Conservation (phyloP, 306 rosid genomes). For the Medicago arabica region DNA sequence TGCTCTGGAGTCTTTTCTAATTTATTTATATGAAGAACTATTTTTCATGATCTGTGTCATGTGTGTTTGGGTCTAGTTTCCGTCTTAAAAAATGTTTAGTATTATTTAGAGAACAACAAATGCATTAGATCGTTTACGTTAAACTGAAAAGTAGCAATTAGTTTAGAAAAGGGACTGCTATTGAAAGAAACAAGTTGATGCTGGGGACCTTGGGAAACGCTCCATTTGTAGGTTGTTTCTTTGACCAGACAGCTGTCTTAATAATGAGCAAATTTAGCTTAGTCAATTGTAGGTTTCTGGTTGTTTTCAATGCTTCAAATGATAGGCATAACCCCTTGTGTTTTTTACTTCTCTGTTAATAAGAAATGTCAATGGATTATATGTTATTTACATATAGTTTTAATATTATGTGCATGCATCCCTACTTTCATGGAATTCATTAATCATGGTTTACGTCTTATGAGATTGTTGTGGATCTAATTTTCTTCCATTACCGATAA, state of each 20-base stretch:
- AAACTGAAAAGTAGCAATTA: not conserved
- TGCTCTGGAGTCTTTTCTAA: constrained; percentile 5
- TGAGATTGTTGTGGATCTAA: not conserved
- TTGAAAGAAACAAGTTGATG: not conserved
- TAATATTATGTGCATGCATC: constrained; percentile 4
- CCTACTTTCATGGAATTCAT: not conserved
- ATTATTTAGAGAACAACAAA: not conserved
- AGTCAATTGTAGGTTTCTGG: constrained; percentile 7
- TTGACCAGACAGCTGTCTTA: not conserved
- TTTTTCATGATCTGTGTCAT: constrained; percentile 23
- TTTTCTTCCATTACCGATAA: constrained; percentile 6
- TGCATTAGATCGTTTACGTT: not conserved
- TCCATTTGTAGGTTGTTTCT: not conserved
- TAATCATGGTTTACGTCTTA: constrained; percentile 1
- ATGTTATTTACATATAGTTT: not conserved
- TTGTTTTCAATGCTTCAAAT: not conserved
- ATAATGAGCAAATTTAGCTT: constrained; percentile 12
- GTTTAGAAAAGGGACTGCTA: not conserved
- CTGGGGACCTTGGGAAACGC: not conserved
- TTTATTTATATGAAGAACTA: not conserved
- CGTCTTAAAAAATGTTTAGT: not conserved
- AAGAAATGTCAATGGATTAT: not conserved
- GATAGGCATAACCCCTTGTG: not conserved
- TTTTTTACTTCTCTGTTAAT: not conserved
- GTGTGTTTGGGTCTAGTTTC: constrained; percentile 26